A percentile compares a stretch with the other conserved stretches of the same genome.
Evolutionary conservation across 306 rosid species (phyloP).

Genomic region (Malus orientalis): DNA sequence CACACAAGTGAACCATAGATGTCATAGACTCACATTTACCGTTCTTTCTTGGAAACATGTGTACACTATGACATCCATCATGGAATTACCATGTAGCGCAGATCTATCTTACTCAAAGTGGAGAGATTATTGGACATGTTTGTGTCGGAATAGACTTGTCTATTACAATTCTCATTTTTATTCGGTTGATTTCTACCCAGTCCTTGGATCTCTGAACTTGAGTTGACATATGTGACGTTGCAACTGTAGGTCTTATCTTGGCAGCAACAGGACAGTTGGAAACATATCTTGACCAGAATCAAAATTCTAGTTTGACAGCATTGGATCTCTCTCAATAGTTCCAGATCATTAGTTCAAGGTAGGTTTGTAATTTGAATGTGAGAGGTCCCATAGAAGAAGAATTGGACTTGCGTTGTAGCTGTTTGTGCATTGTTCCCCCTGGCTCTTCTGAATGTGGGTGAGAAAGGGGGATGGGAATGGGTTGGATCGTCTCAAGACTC

Average conservation of each 20-base stretch:
- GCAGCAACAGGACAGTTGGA: conserved; percentile 82
- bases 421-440: neutral
- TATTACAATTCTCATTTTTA: neutral
- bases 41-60: neutral
- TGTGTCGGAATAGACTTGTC: neutral
- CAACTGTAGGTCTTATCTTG: conserved; percentile 69
- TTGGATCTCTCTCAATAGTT: neutral
- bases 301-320: conserved; percentile 47
- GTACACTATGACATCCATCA: neutral
- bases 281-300: conserved; percentile 38
- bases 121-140: neutral
- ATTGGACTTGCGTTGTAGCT: neutral
- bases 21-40: neutral
- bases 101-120: neutral
- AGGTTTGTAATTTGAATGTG: neutral
- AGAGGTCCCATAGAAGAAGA: neutral
- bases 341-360: conserved; percentile 21
- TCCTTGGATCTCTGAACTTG: neutral
- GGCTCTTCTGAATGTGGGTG: neutral
- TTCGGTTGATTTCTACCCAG: neutral
- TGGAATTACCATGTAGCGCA: neutral
- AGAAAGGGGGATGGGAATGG: neutral
- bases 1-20: neutral
- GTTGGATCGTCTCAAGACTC: neutral
- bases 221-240: conserved; percentile 12